Percentiles rank a stretch among this genome's conserved stretches.
phyloP scores from a whole-genome alignment of 2,329 filamentous ascomycete genomes.

The Colletotrichum orbiculare region DNA sequence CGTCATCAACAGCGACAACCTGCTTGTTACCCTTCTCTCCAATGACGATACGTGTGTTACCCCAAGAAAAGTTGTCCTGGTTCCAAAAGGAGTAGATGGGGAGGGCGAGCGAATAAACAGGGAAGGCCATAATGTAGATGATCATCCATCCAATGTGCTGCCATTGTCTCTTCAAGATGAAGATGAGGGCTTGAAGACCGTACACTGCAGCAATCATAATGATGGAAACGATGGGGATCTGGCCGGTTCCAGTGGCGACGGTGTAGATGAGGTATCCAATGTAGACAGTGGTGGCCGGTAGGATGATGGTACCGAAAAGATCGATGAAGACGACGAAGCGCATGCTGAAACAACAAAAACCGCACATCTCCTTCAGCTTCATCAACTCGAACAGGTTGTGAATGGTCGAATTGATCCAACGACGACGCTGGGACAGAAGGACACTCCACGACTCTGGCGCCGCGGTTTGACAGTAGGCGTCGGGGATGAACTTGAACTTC shows the following conservation, averaged over 20 bases:
- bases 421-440: conserved; percentile 94
- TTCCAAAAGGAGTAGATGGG: conserved; percentile 99
- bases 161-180: conserved; percentile 97
- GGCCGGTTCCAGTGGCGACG: conserved; percentile 74
- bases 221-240: conserved; percentile 88
- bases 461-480: conserved; percentile 92
- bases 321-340: conserved; percentile 96
- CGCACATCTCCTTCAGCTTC: conserved; percentile 91
- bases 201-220: conserved; percentile 92
- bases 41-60: conserved; percentile 97
- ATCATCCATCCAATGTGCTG: conserved; percentile 99
- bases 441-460: conserved; percentile 96
- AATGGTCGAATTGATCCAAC: conserved; percentile 99
- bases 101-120: conserved; percentile 90
- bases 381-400: conserved; percentile 95
- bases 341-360: conserved; percentile 99
- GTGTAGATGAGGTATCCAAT: conserved; percentile 88
- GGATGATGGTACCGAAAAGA: conserved; percentile 89
- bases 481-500: conserved; percentile 95
- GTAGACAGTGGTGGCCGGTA: conserved; percentile 89
- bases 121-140: conserved; percentile 96
- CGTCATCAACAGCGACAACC: conserved; percentile 86
- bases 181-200: conserved; percentile 94
- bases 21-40: conserved; percentile 93
- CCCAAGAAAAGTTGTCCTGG: conserved; percentile 98